These are phyloP conservation scores for Euphorbia schlechtendalii DNA, from an alignment of 441 rosid species.

Conservation along the genomic window DNA sequence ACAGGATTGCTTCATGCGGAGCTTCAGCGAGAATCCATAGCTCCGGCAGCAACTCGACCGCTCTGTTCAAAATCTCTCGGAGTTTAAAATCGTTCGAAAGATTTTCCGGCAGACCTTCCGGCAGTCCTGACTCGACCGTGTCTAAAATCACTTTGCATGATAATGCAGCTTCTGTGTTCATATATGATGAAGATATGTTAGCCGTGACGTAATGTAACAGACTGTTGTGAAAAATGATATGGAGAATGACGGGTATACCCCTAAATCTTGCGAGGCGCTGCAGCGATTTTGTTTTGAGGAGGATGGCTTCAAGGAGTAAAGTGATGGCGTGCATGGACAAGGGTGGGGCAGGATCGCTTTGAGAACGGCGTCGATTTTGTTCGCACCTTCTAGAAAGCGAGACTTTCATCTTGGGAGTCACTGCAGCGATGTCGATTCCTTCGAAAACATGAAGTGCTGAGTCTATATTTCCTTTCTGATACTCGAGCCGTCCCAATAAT, in stretches of 20 bases:
- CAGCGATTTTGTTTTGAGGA: slow-evolving; percentile 63
- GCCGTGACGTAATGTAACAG: slow-evolving; percentile 2
- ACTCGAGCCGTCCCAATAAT: slow-evolving; percentile 66
- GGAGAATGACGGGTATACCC: slow-evolving; percentile 37
- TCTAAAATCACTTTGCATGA: slow-evolving; percentile 76
- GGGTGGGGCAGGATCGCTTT: slow-evolving; percentile 41
- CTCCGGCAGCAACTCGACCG: slow-evolving; percentile 79
- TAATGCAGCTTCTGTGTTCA: slow-evolving; percentile 76
- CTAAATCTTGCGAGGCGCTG: slow-evolving; percentile 53
- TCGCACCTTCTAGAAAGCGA: slow-evolving; percentile 51
- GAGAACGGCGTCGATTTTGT: slow-evolving; percentile 44
- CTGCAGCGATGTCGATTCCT: slow-evolving; percentile 60
- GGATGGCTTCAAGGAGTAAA: slow-evolving; percentile 64
- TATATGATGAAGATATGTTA: slow-evolving; percentile 19
- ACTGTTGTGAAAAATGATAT: slow-evolving; percentile 2
- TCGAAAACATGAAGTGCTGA: slow-evolving; percentile 77
- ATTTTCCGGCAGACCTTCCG: slow-evolving; percentile 65
- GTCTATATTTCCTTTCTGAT: slow-evolving; percentile 65
- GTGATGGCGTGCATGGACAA: slow-evolving; percentile 76
- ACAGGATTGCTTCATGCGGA: slow-evolving; percentile 55
- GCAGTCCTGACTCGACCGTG: slow-evolving; percentile 62
- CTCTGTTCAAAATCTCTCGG: slow-evolving; percentile 61
- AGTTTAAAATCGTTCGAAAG: slow-evolving; percentile 49
- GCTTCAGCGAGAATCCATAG: slow-evolving; percentile 62
- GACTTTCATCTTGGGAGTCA: slow-evolving; percentile 53